Percentiles rank a stretch among this genome's conserved stretches.
Conservation (phyloP, 805 yeast species). For the Wickerhamomyces chambardii region DNA sequence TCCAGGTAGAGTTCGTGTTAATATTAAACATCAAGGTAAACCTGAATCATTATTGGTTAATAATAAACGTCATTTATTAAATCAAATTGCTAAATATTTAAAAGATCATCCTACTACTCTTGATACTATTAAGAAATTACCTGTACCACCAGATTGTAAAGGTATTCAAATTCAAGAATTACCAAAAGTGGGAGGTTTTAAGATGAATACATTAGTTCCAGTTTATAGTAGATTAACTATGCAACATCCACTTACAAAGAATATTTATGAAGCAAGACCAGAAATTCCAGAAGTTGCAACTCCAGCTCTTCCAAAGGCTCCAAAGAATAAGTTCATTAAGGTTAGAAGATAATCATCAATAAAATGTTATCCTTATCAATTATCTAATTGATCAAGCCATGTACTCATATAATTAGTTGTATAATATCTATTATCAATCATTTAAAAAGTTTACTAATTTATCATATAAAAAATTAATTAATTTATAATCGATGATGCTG, state of each 20-base stretch:
- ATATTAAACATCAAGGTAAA: slow-evolving; percentile 43
- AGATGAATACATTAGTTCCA: slow-evolving; percentile 85
- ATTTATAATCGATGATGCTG: no score
- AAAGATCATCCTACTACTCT: slow-evolving; percentile 62
- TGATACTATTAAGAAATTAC: slow-evolving; percentile 50
- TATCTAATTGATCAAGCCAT: no score
- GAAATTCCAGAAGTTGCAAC: slow-evolving; percentile 28
- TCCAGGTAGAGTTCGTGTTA: slow-evolving; percentile 89
- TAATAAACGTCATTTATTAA: slow-evolving; percentile 61
- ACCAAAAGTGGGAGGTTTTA: slow-evolving; percentile 80
- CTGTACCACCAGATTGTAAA: slow-evolving; percentile 55
- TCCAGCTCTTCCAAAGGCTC: slow-evolving; percentile 26
- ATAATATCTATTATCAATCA: no score
- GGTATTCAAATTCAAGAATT: slow-evolving; percentile 47
- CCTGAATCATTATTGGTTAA: slow-evolving; percentile 24
- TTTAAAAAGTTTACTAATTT: no score
- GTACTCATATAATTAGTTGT: no score
- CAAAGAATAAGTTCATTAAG: slow-evolving; percentile 51
- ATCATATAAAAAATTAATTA: no score
- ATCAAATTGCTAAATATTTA: slow-evolving; percentile 51
- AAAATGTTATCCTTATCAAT: no score
- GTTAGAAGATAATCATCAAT: slow-evolving; percentile 53
- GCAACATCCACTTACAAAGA: slow-evolving; percentile 77
- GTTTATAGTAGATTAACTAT: slow-evolving; percentile 69
- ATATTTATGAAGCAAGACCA: slow-evolving; percentile 47